These are phyloP conservation scores for Talaromyces ruber DNA, from an alignment of 495 filamentous ascomycete species.

Conservation along the genomic window DNA sequence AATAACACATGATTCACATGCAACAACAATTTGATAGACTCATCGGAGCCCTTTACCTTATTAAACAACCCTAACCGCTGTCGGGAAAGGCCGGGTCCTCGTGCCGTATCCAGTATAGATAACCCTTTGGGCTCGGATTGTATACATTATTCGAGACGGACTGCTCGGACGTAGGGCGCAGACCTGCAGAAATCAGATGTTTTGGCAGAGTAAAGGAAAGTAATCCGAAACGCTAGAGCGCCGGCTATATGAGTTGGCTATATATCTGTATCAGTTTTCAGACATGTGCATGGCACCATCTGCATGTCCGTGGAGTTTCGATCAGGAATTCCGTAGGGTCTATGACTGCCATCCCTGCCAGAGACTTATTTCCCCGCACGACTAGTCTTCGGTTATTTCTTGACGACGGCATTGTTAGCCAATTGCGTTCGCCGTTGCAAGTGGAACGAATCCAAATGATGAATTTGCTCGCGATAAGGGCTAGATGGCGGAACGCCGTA, in stretches of 20 bases:
- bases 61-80: background rate
- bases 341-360: background rate
- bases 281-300: background rate
- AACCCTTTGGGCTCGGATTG: background rate
- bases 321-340: background rate
- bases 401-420: background rate
- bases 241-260: background rate
- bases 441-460: background rate
- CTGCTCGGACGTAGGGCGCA: background rate
- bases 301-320: background rate
- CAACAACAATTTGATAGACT: background rate
- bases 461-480: background rate
- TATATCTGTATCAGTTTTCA: background rate
- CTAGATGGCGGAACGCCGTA: background rate
- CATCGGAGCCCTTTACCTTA: background rate
- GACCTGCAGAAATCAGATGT: background rate
- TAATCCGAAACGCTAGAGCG: background rate
- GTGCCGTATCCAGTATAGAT: background rate
- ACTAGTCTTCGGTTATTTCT: background rate
- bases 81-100: background rate
- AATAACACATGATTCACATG: background rate
- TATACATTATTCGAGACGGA: background rate
- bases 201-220: background rate
- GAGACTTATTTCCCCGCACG: background rate
- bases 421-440: background rate